Base-by-base conservation (phyloP, 495 filamentous ascomycete genomes). In the Hyaloscypha variabilis region DNA sequence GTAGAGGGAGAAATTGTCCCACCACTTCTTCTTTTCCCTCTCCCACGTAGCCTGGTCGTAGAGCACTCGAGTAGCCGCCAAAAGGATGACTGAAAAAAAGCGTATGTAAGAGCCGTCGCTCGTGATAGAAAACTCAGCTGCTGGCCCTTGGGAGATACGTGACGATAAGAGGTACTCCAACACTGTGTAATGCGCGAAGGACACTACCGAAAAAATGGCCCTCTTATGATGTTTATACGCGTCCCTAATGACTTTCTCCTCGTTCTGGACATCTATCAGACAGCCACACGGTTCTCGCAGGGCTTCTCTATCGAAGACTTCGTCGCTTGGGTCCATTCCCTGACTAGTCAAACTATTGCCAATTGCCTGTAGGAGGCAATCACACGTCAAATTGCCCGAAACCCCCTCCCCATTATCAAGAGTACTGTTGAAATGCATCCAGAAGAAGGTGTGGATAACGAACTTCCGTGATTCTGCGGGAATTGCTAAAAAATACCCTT, bases 401-500 rank as follows among this genome's bases (percentile, higher is more conserved):
- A 3, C 39, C 39, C 3, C 19, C 4, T 3, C 19, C 13, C 8
- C 4, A 10, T 42, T 8, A 14, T 14, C 19, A 2, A 8, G 39
- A 25, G 17, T 24, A 19, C 23, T 19, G 25, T 53, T 53, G 13
- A 5, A 28, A 24, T 53, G 14, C 25, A 53, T 24, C 51, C 51
- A 53, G 3, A 5, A 2, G 23, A 53, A 24, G 14, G 51, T 21
- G 51, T 24, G 14, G 25, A 4, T 11, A 24, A 53, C 51, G n/a
- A 53, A 53, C 2, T 11, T 24, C 23, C 19, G 10, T 4, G 8
- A 2, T 34, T 76, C 67, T n/a, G 69, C 56, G 23, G 54, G 60
- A 26, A 78, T n/a, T 70, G 6, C 8, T 21, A 11, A 61, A 30
- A 28, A 79, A 67, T 29, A 76, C 71, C 17, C 70, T 65, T 19